These are phyloP conservation scores for Vanderwaltozyma yarrowii DNA, from an alignment of 805 yeast genomes.

Conservation along the genomic window DNA sequence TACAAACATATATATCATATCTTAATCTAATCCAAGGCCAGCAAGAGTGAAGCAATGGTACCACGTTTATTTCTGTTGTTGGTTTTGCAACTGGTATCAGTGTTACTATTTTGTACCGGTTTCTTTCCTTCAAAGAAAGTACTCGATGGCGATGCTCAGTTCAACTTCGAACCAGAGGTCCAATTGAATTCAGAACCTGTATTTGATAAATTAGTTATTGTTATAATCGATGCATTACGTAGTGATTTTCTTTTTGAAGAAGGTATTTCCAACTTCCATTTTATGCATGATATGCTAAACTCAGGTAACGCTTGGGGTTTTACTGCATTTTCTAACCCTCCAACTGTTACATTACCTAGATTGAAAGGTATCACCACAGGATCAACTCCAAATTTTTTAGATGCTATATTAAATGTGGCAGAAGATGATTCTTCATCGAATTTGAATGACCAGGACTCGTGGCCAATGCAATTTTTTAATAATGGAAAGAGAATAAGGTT, in stretches of 20 bases:
- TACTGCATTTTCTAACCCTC: constrained; percentile 89
- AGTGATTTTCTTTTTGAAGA: constrained; percentile 71
- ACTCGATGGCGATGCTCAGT: constrained; percentile 47
- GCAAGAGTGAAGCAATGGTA: too few species aligned
- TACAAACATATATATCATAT: too few species aligned
- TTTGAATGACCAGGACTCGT: constrained; percentile 68
- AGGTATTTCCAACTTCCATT: constrained; percentile 50
- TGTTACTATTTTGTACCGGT: constrained; percentile 62
- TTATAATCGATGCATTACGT: constrained; percentile 90
- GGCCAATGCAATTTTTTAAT: constrained; percentile 59
- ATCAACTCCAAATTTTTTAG: constrained; percentile 85
- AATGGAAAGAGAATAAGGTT: constrained; percentile 46
- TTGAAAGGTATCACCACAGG: constrained; percentile 92
- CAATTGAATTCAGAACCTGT: constrained; percentile 25
- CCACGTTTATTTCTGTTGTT: background rate
- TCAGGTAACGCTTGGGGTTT: constrained; percentile 71
- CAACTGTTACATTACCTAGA: constrained; percentile 92
- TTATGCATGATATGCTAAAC: constrained; percentile 54
- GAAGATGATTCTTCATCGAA: constrained; percentile 72
- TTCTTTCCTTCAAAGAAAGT: constrained; percentile 87
- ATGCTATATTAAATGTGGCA: constrained; percentile 88
- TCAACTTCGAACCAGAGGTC: constrained; percentile 24
- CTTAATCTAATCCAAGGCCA: too few species aligned
- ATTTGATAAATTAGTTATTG: constrained; percentile 60
- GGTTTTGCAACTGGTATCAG: constrained; percentile 39